Conservation (phyloP, 345 rosid genomes). For the Syzygium aromaticum region DNA sequence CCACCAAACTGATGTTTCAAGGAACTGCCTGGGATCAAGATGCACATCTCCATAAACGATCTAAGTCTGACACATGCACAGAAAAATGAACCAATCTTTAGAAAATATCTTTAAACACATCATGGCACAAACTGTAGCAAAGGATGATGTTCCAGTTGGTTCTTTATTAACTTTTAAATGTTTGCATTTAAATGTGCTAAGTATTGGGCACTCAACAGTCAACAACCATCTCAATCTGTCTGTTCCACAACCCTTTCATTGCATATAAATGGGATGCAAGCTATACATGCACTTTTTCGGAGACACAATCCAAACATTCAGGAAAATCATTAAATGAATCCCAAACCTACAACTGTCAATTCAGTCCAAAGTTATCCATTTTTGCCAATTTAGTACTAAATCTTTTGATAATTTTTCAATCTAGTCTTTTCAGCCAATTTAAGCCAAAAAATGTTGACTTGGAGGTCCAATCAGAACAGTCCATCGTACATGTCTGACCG, state of each 20-base stretch:
- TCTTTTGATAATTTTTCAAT: background rate
- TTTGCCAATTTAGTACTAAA: background rate
- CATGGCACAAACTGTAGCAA: background rate
- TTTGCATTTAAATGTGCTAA: background rate
- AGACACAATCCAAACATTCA: background rate
- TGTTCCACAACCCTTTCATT: background rate
- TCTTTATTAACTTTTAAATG: background rate
- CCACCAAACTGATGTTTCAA: constrained; percentile 28
- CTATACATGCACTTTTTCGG: background rate
- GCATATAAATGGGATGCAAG: background rate
- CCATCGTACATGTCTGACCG: background rate
- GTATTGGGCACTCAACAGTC: background rate
- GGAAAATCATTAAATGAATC: background rate
- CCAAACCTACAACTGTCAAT: background rate
- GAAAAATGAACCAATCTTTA: background rate
- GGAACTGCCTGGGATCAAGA: constrained; percentile 68
- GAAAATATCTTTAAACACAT: background rate
- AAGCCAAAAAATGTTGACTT: background rate
- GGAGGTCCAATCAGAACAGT: background rate
- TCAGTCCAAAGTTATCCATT: background rate
- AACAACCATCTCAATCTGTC: background rate
- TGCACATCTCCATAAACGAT: constrained; percentile 88
- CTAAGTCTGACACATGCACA: constrained; percentile 49
- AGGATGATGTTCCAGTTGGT: background rate
- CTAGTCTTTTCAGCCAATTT: background rate